Percentiles rank a stretch among this genome's conserved stretches.
Conservation (phyloP, 2,329 filamentous ascomycete genomes). For the Coccinonectria pachysandricola region DNA sequence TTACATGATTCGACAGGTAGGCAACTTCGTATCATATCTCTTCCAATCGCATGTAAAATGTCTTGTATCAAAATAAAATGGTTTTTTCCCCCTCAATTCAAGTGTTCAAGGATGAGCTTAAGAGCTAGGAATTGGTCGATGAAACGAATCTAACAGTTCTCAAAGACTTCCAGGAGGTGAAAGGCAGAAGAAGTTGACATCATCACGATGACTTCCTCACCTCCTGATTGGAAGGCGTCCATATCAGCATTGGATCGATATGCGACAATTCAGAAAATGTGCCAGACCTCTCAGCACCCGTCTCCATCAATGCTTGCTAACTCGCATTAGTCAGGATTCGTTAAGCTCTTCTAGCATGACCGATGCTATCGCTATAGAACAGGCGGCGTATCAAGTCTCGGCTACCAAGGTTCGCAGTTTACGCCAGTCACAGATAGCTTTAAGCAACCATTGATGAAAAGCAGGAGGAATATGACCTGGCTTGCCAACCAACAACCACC, state of each 20-base stretch:
- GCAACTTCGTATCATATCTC: no score
- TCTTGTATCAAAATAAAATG: no score
- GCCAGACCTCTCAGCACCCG: neutral
- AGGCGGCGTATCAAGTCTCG: conserved; percentile 48
- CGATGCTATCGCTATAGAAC: conserved; percentile 56
- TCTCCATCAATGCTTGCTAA: conserved; percentile 1
- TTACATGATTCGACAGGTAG: no score
- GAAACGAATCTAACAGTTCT: no score
- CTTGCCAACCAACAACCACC: conserved; percentile 23
- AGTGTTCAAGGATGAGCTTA: no score
- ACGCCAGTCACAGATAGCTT: conserved; percentile 5
- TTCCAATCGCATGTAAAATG: no score
- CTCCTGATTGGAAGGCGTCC: conserved; percentile 36
- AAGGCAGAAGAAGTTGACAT: no score
- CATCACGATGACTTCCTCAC: conserved; percentile 9
- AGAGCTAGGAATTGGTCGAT: no score
- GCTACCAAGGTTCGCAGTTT: conserved; percentile 47
- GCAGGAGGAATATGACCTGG: conserved; percentile 49
- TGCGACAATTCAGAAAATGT: conserved; percentile 47
- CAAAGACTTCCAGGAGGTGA: no score
- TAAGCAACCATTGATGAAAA: conserved; percentile 14
- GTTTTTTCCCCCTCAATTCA: no score
- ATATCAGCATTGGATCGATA: conserved; percentile 52
- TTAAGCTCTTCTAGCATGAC: conserved; percentile 20
- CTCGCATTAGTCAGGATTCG: conserved; percentile 18